phyloP scores from a whole-genome alignment of 768 basidiomycete genomes.

The Lactarius hengduanensis region DNA sequence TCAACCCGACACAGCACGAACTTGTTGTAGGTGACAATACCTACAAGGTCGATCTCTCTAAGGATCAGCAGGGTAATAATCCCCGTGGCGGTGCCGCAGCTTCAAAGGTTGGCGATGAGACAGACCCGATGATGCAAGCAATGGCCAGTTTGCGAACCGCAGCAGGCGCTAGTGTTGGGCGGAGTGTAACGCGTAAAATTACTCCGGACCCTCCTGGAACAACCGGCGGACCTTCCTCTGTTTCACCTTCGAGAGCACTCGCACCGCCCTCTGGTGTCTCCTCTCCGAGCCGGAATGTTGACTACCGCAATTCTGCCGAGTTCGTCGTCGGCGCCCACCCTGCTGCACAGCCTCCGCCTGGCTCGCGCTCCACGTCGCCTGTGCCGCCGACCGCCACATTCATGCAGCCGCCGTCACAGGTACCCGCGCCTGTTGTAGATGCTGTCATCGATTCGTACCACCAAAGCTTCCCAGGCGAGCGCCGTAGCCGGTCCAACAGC shows the following conservation, averaged over 20 bases:
- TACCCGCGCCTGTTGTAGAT: slow-evolving; percentile 55
- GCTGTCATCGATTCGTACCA: slow-evolving; percentile 76
- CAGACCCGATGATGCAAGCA: slow-evolving; percentile 42
- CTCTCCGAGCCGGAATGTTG: slow-evolving; percentile 38
- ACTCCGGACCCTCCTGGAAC: slow-evolving; percentile 16
- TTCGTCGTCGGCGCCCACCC: slow-evolving; percentile 79
- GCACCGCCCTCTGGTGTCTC: slow-evolving; percentile 30
- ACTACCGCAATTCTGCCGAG: slow-evolving; percentile 76
- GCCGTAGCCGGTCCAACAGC: slow-evolving; percentile 47
- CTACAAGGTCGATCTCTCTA: slow-evolving; percentile 63
- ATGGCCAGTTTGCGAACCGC: slow-evolving; percentile 36
- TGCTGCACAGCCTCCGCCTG: slow-evolving; percentile 34
- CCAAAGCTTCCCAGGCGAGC: slow-evolving; percentile 86
- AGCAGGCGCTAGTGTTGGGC: slow-evolving; percentile 34
- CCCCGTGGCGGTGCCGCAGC: neutral
- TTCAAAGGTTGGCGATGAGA: slow-evolving; percentile 35
- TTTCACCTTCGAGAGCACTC: slow-evolving; percentile 23
- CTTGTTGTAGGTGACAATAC: slow-evolving; percentile 68
- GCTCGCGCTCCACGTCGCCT: slow-evolving; percentile 74
- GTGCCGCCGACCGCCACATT: slow-evolving; percentile 70
- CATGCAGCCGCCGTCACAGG: slow-evolving; percentile 56
- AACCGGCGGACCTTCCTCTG: slow-evolving; percentile 18
- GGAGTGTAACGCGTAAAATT: slow-evolving; percentile 32
- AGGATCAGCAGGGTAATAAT: slow-evolving; percentile 57
- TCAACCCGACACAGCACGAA: slow-evolving; percentile 48